A percentile compares a stretch with the other conserved stretches of the same genome.
Conservation (phyloP, 2,329 filamentous ascomycete species). For the Talaromyces funiculosus region DNA sequence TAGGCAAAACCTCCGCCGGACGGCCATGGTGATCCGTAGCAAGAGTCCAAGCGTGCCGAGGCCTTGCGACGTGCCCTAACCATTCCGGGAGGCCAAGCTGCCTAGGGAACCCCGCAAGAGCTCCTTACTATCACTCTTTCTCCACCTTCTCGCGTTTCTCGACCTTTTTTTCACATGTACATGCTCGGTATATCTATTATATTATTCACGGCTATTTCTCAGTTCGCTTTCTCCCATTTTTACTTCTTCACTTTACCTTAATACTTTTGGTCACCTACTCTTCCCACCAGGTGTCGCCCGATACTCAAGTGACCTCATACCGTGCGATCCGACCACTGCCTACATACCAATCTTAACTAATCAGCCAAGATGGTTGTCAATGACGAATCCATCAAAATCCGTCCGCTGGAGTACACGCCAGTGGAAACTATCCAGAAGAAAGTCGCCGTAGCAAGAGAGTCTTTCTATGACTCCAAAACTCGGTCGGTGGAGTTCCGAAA, state of each 20-base stretch:
- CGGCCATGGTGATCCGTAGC: background rate
- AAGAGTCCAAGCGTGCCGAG: background rate
- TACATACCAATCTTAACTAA: background rate
- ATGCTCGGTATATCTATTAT: background rate
- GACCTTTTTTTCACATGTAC: background rate
- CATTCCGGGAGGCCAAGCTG: background rate
- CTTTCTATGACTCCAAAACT: constrained; percentile 76
- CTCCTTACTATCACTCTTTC: background rate
- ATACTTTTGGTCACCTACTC: background rate
- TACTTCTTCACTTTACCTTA: background rate
- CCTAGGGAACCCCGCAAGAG: background rate
- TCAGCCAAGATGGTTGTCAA: constrained; percentile 7
- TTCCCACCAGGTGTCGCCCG: background rate
- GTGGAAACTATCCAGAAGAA: constrained; percentile 60
- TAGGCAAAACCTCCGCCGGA: background rate
- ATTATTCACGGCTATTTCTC: too few species aligned
- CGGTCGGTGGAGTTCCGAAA: constrained; percentile 76
- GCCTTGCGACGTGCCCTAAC: background rate
- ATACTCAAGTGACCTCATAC: background rate
- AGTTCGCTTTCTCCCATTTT: background rate
- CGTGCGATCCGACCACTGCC: background rate
- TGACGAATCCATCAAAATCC: constrained; percentile 24
- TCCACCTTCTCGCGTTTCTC: background rate
- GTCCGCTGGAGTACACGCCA: constrained; percentile 55
- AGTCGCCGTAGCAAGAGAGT: constrained; percentile 56